Percentiles rank a stretch among this genome's conserved stretches.
Evolutionary conservation across 208 protist species (phyloP).

Genomic region (Trypanosoma vivax): DNA sequence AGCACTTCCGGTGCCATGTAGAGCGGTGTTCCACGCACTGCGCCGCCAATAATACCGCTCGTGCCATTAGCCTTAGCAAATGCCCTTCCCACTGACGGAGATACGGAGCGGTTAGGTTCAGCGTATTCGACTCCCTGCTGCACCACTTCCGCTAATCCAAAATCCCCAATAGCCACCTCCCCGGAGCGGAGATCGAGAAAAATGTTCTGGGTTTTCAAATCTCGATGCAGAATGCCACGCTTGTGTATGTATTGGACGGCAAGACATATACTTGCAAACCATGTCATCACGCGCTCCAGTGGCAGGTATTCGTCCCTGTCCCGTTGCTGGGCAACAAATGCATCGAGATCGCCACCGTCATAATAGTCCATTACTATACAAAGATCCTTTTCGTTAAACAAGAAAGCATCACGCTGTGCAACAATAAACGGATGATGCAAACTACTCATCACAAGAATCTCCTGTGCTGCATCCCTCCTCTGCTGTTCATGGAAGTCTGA

Average conservation of each 20-base stretch:
- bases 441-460: constrained; percentile 69
- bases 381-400: constrained; percentile 72
- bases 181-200: constrained; percentile 54
- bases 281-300: constrained; percentile 62
- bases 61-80: background rate
- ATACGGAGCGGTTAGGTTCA: too few relatives aligned
- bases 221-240: constrained; percentile 74
- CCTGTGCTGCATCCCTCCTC: constrained; percentile 62
- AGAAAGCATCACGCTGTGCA: constrained; percentile 67
- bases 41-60: constrained; percentile 26
- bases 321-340: constrained; percentile 41
- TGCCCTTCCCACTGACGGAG: background rate
- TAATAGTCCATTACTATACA: constrained; percentile 91
- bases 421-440: constrained; percentile 83
- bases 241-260: constrained; percentile 80
- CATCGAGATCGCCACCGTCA: constrained; percentile 82
- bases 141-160: constrained; percentile 83
- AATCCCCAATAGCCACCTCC: constrained; percentile 77
- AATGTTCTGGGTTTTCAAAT: constrained; percentile 89
- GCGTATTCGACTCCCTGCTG: constrained; percentile 28
- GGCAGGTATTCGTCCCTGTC: constrained; percentile 64
- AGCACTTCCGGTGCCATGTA: constrained; percentile 93
- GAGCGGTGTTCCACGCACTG: constrained; percentile 90
- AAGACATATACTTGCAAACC: constrained; percentile 78
- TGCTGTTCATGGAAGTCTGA: constrained; percentile 44